Evolutionary conservation across 1,284 basidiomycete genomes (phyloP).

Genomic region (Microbotryum lychnidis-dioicae): DNA sequence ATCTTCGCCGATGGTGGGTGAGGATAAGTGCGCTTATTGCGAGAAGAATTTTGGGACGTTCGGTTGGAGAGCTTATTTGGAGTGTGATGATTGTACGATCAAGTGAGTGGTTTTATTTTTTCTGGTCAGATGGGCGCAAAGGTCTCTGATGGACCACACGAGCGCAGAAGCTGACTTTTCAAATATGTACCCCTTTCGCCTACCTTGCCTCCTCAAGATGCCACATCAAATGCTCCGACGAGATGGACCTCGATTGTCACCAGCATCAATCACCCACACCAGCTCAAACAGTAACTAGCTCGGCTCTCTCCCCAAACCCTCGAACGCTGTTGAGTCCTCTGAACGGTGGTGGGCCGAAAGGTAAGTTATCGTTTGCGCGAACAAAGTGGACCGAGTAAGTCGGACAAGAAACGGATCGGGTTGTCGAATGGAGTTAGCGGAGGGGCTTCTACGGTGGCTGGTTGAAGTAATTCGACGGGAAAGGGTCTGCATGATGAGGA

Average conservation of each 20-base stretch:
- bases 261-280: background rate
- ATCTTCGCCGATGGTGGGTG: background rate
- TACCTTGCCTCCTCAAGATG: background rate
- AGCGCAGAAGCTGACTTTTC: background rate
- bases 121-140: too few species aligned
- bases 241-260: background rate
- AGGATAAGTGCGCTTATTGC: constrained; percentile 66
- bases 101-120: constrained; percentile 44
- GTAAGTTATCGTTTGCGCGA: background rate
- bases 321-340: background rate
- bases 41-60: constrained; percentile 62
- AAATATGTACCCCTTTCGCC: background rate
- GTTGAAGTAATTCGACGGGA: too few species aligned
- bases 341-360: background rate
- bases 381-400: constrained; percentile 12
- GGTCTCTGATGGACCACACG: background rate
- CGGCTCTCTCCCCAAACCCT: background rate
- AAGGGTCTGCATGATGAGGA: too few species aligned
- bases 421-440: too few species aligned
- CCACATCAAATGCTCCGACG: constrained; percentile 27
- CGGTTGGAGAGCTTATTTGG: constrained; percentile 68
- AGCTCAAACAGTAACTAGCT: background rate
- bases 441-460: too few species aligned
- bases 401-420: constrained; percentile 9
- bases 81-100: constrained; percentile 80